Base-by-base conservation (phyloP, 2,329 filamentous ascomycete genomes). In the Pestalotiopsis sp. region DNA sequence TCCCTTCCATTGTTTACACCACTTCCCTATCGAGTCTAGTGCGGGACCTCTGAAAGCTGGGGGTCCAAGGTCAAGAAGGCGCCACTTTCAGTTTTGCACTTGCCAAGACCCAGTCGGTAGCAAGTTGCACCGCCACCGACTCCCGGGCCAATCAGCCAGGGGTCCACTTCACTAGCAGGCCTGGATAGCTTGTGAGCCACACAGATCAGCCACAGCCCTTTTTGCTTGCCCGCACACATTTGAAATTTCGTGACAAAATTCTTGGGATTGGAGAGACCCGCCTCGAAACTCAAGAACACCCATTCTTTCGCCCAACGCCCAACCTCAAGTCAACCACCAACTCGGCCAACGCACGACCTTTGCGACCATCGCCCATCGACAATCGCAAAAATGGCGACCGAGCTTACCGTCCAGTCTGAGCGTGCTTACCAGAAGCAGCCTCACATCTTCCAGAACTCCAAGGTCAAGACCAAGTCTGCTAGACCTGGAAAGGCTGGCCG, bases 361-460 rank as follows among this genome's bases (percentile, higher is more conserved):
- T 82, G 83, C 82, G 81, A 81, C 78, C 82, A 68, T 70, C 75
- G 73, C 75, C 78, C 77, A 60, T n/a, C 60, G 73, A 63, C 58
- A 73, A 78, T 77, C 85, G 86, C 86, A 88, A 90, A 83, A 85
- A 97, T 97, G 94, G 94, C 94, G 84, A 97, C 94, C 90, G 94
- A 97, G 90, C 90, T 98, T 88, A 97, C 94, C 85, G 96, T 99
- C 87, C 96, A 99, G 92, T 97, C 94, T 85, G 96, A 99, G 92
- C 95, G 96, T 89, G 96, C 96, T 90, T 99, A 93, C 93, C 96
- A 98, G 88, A 99, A 99, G 92, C 95, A 99, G 91, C 96, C 96
- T 85, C 96, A 99, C 88, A 97, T 99, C 90, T 99, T 98, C 93
- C 91, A 93, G 82, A 98, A 98, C 92, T 89, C 92, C 83, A 99